Evolutionary conservation across 805 yeast genomes (phyloP), one percentile per base, ranked within the genome.

Genomic region (Ogataea neopini): DNA sequence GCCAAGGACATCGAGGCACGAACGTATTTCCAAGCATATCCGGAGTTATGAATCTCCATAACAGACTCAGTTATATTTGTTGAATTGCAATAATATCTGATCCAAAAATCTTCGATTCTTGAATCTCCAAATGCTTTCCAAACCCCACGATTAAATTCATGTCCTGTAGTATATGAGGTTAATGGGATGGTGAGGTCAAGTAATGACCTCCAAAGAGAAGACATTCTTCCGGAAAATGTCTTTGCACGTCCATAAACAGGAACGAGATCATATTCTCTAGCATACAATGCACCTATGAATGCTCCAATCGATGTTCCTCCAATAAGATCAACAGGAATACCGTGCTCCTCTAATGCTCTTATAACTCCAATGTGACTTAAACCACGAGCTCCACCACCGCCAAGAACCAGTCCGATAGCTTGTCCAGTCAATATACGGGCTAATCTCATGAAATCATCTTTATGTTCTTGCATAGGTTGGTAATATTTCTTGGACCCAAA

Each of bases 381-480:
- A 1, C 99, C 99, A 56, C 98, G 75, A 0, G 98, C 96, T 36
- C 99, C 99, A 34, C 99, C 99, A 11, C 99, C 99, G 6, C 99
- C 99, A 3, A 92, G 72, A 5, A 92, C 97, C 15, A 94, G 71
- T 0, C 98, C 99, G 34, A 94, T 87, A 0, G 97, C 96, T 62
- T 90, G 89, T 6, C 96, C 96, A 0, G 97, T 87, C 13, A 92
- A 68, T 7, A 94, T 78, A 59, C 99, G 76, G 0, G 99, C 98
- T 30, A 92, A 68, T 48, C 99, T 76, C 65, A 88, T 73, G 63
- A 94, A 94, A 64, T 92, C 99, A 63, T 84, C 86, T 64, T 91
- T 91, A 62, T 87, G 90, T 10, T 79, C 69, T 55, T 73, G 75
- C 48, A 65, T 64, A 2, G 73, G 66, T 30, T 60, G 64, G 37